Percentiles rank a stretch among this genome's conserved stretches.
Conservation (phyloP, 768 basidiomycete species). For the Pleurotus tuber-regium region DNA sequence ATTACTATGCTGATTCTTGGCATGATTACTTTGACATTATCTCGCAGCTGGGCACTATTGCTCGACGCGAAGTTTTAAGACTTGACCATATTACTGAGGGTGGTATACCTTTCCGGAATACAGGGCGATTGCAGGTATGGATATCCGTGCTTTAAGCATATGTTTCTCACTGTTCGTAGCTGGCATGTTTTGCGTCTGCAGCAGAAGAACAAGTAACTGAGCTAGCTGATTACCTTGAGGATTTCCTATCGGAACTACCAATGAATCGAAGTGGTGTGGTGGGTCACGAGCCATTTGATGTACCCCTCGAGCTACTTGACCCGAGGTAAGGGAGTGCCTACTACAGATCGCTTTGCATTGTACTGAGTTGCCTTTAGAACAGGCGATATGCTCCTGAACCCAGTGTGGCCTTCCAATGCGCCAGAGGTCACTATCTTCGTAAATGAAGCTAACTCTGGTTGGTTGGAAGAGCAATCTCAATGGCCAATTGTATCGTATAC, state of each 20-base stretch:
- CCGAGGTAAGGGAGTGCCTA: conserved; percentile 13
- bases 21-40: conserved; percentile 3
- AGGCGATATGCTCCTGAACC: conserved; percentile 17
- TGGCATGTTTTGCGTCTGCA: conserved; percentile 13
- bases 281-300: conserved; percentile 18
- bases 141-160: too few species aligned
- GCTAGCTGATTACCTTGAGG: conserved; percentile 13
- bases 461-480: conserved; percentile 8
- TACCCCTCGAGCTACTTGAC: conserved; percentile 22
- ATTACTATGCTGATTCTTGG: not conserved
- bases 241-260: not conserved
- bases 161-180: too few species aligned
- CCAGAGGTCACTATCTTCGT: conserved; percentile 13
- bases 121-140: too few species aligned
- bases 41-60: conserved; percentile 6
- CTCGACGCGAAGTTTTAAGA: conserved; percentile 7
- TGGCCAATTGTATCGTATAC: conserved; percentile 14
- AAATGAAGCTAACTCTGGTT: conserved; percentile 7
- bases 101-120: too few species aligned
- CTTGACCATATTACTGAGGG: not conserved
- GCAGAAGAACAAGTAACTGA: not conserved
- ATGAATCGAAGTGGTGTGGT: not conserved
- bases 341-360: not conserved
- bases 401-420: conserved; percentile 13
- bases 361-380: conserved; percentile 14